Conservation (phyloP, 169 alveolate genomes). For the Theileria orientalis region DNA sequence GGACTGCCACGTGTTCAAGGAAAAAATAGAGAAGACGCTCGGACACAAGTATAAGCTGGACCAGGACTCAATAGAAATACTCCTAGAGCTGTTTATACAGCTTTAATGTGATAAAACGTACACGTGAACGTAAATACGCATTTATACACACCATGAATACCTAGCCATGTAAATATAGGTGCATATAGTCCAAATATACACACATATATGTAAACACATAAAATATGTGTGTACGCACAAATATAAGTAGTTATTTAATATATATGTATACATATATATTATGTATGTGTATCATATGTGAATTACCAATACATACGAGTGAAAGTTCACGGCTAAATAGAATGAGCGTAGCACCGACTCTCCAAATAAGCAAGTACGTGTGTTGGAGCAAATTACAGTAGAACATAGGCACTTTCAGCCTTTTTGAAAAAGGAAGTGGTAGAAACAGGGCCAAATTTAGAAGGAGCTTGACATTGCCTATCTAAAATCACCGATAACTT, state of each 20-base stretch:
- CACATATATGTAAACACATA: too few species aligned
- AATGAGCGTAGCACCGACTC: too few species aligned
- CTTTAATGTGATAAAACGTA: not conserved
- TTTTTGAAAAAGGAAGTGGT: not conserved
- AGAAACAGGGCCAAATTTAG: not conserved
- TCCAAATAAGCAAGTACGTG: too few species aligned
- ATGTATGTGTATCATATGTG: not conserved
- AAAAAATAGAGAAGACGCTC: not conserved
- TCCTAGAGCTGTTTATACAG: not conserved
- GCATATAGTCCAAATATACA: too few species aligned
- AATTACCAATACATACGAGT: too few species aligned
- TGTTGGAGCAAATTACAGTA: not conserved
- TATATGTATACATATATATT: too few species aligned
- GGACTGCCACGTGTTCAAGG: not conserved
- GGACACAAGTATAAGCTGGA: not conserved
- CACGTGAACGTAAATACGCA: not conserved
- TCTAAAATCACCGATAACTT: not conserved
- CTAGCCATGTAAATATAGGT: too few species aligned
- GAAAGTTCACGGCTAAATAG: too few species aligned
- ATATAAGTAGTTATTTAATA: too few species aligned
- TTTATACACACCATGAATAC: too few species aligned
- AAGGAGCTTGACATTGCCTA: not conserved
- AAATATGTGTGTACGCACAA: too few species aligned
- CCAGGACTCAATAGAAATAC: slow-evolving; percentile 7
- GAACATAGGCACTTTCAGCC: not conserved